Base-by-base conservation (phyloP, 306 rosid genomes). In the Crataegus laevigata region DNA sequence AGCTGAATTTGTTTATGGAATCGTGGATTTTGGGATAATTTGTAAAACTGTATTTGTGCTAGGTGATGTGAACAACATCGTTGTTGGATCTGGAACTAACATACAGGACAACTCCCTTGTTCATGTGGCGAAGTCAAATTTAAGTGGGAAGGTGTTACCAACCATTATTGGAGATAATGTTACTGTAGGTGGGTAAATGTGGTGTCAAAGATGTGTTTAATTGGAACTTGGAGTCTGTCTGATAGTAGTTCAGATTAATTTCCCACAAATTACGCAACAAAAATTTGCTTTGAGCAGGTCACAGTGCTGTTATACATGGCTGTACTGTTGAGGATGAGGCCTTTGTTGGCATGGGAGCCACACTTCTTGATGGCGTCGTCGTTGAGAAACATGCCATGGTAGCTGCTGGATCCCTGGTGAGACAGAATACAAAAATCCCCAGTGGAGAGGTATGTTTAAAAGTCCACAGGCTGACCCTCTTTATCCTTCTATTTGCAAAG, bases 321-420 rank as follows among this genome's bases (percentile, higher is more conserved):
- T 94, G 99, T 74, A 89, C 96, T 22, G 88, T 94, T 72, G 97
- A 94, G 84, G 99, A 92, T 74, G 99, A 94, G 89, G 96, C 99
- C 73, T 94, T 94, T 82, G 91, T 94, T 80, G 98, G 97, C 62
- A 91, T 90, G 93, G 96, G 98, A 66, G 97, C 97, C 30, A 94
- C 92, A 52, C 83, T 94, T 75, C 96, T 94, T 75, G 96, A 94
- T 84, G 98, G 97, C 55, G 97, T 82, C 32, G 80, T 85, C 59
- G 90, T 94, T 68, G 99, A 94, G 88, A 94, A 88, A 78, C 87
- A 92, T 75, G 91, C 96, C 73, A 92, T 94, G 97, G 97, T 94
- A 62, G 96, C 93, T 75, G 96, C 96, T 45, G 97, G 97, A 75
- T 93, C 99, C 71, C 96, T 90, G 80, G 97, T 94, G 66, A 84